These are phyloP conservation scores for Dryas alaskensis DNA, from an alignment of 306 rosid genomes.

Conservation along the genomic window DNA sequence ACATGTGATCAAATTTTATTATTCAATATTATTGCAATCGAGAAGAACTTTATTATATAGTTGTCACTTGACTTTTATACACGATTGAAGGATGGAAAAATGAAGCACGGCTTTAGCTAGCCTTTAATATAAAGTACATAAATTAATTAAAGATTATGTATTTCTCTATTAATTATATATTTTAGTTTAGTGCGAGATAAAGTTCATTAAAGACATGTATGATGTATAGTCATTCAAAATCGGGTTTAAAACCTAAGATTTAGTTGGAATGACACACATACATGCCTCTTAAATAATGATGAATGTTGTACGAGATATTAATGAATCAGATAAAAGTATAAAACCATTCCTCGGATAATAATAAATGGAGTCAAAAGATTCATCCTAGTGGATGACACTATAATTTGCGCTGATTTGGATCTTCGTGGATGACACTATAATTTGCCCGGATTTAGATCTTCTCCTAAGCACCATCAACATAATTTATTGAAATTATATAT, in stretches of 20 bases:
- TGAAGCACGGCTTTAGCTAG: slow-evolving; percentile 4
- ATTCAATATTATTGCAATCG: slow-evolving; percentile 4
- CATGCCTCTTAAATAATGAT: too few species aligned
- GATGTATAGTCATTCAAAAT: not conserved
- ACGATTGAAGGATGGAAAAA: slow-evolving; percentile 23
- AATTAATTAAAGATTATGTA: not conserved
- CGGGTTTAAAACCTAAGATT: not conserved
- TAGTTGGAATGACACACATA: not conserved
- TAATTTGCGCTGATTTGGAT: not conserved
- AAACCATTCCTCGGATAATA: too few species aligned
- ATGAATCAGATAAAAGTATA: too few species aligned
- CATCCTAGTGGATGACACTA: not conserved
- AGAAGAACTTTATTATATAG: slow-evolving; percentile 11
- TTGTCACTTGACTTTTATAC: slow-evolving; percentile 16
- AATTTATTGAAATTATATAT: not conserved
- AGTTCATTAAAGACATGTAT: not conserved
- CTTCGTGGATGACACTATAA: not conserved
- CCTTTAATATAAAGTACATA: not conserved
- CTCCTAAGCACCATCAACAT: too few species aligned
- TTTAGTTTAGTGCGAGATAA: slow-evolving; percentile 3
- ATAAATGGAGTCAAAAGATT: not conserved
- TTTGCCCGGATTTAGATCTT: not conserved
- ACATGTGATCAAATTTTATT: slow-evolving; percentile 38
- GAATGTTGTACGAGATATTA: too few species aligned
- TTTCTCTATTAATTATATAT: not conserved